A percentile compares a stretch with the other conserved stretches of the same genome.
phyloP scores from a whole-genome alignment of 2,329 filamentous ascomycete genomes.

The Gyromitra esculenta region DNA sequence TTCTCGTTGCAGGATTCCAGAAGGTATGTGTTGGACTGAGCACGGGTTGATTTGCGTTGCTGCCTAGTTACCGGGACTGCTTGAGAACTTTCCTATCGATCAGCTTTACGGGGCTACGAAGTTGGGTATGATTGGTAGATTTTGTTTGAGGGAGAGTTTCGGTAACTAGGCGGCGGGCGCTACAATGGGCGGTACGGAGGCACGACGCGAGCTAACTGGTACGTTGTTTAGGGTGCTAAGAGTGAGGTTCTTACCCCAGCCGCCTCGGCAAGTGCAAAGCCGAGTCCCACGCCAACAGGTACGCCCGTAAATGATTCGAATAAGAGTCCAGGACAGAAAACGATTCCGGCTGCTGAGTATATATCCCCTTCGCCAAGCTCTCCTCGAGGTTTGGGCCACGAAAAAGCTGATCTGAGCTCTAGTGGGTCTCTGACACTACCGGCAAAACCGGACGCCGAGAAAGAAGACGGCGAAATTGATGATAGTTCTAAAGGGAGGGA shows the following conservation, averaged over 20 bases:
- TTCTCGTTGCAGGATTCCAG: conserved; percentile 57
- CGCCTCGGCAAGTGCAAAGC: conserved; percentile 35
- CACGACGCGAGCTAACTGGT: conserved; percentile 6
- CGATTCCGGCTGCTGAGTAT: conserved; percentile 50
- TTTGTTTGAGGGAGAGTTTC: conserved; percentile 9
- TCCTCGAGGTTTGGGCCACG: neutral
- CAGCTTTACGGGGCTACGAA: neutral
- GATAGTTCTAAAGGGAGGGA: conserved; percentile 51
- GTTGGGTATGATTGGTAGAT: conserved; percentile 14
- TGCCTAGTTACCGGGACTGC: conserved; percentile 49
- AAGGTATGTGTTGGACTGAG: conserved; percentile 53
- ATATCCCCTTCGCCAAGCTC: neutral
- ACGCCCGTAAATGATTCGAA: conserved; percentile 24
- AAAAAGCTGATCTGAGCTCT: conserved; percentile 25
- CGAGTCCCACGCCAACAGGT: conserved; percentile 44
- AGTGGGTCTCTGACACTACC: conserved; percentile 53
- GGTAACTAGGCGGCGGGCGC: conserved; percentile 1
- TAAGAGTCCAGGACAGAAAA: conserved; percentile 33
- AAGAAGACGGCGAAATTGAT: conserved; percentile 58
- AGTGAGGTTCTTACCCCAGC: conserved; percentile 50
- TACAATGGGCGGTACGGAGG: neutral
- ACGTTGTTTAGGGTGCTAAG: conserved; percentile 43
- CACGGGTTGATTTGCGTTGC: conserved; percentile 22
- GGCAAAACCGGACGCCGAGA: conserved; percentile 55
- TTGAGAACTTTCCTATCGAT: conserved; percentile 37